Base-by-base conservation (phyloP, 1,284 basidiomycete genomes). In the Ceratobasidium theobromae region DNA sequence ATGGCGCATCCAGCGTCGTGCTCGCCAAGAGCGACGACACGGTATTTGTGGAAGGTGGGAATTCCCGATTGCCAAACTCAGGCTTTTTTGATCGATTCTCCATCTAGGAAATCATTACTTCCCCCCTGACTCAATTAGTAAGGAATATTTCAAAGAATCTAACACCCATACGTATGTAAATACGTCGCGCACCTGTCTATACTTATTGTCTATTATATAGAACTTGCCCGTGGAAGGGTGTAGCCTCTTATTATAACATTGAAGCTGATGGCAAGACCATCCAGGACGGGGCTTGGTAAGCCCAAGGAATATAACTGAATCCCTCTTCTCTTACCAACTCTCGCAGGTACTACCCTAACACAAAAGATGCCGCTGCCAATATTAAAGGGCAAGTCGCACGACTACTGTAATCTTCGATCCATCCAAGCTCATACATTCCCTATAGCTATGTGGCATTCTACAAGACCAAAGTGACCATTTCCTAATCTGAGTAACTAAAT, bases 211-310 rank as follows among this genome's bases (percentile, higher is more conserved):
- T 2, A 2, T 3, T 16, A 6, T 23, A 25, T 16, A 64, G 60
- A 2, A 40, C 60, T 4, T 64, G 60, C 30, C 23, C 21, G 2
- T 64, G 60, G 60, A 64, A 64, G 21, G 60, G 60, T 6, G 38
- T 52, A 18, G 87, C 87, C 1, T 78, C 82, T 1, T 88, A 88
- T 71, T 88, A 87, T 71, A 79, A 82, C 68, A 82, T 78, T 18
- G 74, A 75, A 0, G 74, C 86, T 14, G 76, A 78, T 35, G 85
- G 81, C 40, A 78, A 79, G 27, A 73, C 67, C 0, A 74, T 84
- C 11, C 78, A 80, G 14, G 86, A 89, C 69, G 74, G 84, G 33
- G 86, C 87, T 58, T 88, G 87, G 87, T 84, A 67, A 70, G 81
- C 72, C 3, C 25, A 28, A 35, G 28, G 12, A 30, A 8, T 25